Conservation (phyloP, 768 basidiomycete species). For the Lentinula sp. region DNA sequence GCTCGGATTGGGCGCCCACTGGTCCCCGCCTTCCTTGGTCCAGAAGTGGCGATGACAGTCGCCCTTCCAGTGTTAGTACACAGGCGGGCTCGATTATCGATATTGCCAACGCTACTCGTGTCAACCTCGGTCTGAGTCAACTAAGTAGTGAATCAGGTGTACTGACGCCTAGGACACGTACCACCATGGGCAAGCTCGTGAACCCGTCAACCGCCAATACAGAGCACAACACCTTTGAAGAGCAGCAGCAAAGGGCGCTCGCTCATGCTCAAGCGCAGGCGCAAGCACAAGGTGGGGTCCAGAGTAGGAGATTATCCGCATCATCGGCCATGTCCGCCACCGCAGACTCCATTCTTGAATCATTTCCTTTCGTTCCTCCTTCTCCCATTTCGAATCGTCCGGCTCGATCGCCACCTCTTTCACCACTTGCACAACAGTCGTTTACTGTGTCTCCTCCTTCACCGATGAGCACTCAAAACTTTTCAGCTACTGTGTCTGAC, state of each 20-base stretch:
- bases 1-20: constrained; percentile 32
- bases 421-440: constrained; percentile 60
- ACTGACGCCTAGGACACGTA: constrained; percentile 38
- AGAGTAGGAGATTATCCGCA: constrained; percentile 48
- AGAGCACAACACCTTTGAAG: constrained; percentile 37
- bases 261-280: constrained; percentile 56
- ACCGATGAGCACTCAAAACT: constrained; percentile 14
- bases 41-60: constrained; percentile 29
- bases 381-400: constrained; percentile 85
- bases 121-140: constrained; percentile 50
- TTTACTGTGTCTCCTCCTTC: constrained; percentile 22
- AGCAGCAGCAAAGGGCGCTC: constrained; percentile 62
- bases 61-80: constrained; percentile 59
- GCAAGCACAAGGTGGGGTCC: constrained; percentile 42
- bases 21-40: constrained; percentile 37
- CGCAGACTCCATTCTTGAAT: constrained; percentile 81
- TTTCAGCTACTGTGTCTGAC: constrained; percentile 8
- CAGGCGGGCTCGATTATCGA: constrained; percentile 54
- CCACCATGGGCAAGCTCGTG: constrained; percentile 59
- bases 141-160: constrained; percentile 20
- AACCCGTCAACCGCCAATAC: constrained; percentile 30
- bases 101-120: constrained; percentile 60
- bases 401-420: constrained; percentile 66
- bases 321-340: constrained; percentile 63
- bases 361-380: constrained; percentile 85